A percentile compares a stretch with the other conserved stretches of the same genome.
Evolutionary conservation across 2,329 filamentous ascomycete species (phyloP).

Genomic region (Bipolaris gigantea): DNA sequence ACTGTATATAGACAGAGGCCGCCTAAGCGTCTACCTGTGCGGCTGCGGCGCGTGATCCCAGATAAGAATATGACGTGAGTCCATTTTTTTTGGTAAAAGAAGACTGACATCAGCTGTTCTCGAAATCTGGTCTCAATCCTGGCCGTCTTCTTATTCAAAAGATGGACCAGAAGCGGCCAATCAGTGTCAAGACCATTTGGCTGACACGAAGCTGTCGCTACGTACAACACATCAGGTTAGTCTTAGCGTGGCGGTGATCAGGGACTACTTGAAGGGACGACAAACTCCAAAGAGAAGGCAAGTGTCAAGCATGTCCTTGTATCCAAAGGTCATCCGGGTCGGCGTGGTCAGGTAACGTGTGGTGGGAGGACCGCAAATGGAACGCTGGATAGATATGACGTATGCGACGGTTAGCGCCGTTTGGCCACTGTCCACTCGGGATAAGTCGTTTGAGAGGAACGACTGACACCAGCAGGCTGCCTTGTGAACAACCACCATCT

Average conservation of each 20-base stretch:
- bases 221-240: background rate
- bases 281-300: background rate
- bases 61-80: background rate
- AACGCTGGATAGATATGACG: conserved; percentile 16
- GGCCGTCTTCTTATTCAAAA: background rate
- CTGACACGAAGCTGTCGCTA: background rate
- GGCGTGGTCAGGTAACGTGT: background rate
- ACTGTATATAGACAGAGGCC: background rate
- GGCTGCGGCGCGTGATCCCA: background rate
- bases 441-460: conserved; percentile 10
- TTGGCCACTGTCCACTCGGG: conserved; percentile 13
- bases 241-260: background rate
- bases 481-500: conserved; percentile 9
- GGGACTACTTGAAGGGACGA: background rate
- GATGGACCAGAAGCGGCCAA: background rate
- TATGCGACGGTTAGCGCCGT: conserved; percentile 19
- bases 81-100: background rate
- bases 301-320: background rate
- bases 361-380: background rate
- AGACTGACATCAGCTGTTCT: background rate
- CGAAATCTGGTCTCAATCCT: background rate
- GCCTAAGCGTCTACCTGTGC: background rate
- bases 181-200: conserved; percentile 1
- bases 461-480: conserved; percentile 10
- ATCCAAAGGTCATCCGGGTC: background rate